phyloP scores from a whole-genome alignment of 345 rosid genomes.

The Turnera subulata region DNA sequence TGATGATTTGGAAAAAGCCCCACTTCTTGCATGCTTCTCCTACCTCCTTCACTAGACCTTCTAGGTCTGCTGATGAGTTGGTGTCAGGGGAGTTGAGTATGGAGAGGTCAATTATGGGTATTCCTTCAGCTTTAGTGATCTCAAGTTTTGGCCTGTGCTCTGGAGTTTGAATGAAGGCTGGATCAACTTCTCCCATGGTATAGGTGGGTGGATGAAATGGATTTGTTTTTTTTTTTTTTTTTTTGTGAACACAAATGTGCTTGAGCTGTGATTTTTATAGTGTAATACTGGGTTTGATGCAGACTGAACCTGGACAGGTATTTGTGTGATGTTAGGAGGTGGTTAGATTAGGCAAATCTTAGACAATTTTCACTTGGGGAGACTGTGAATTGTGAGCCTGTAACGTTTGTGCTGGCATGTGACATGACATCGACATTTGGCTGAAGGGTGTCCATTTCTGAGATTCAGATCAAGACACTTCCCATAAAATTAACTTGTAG shows the following conservation, averaged over 20 bases:
- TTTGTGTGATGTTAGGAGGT: too few relatives aligned
- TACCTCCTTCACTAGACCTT: slow-evolving; percentile 23
- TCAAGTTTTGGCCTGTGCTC: slow-evolving; percentile 32
- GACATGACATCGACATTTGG: too few relatives aligned
- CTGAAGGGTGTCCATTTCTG: not conserved
- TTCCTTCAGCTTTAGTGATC: slow-evolving; percentile 21
- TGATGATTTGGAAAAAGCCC: slow-evolving; percentile 84
- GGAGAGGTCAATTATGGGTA: slow-evolving; percentile 36
- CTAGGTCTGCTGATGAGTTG: not conserved
- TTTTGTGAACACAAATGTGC: not conserved
- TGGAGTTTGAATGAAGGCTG: slow-evolving; percentile 28
- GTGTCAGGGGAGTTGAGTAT: not conserved
- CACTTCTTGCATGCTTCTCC: slow-evolving; percentile 69
- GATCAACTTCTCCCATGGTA: slow-evolving; percentile 22
- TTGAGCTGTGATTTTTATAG: not conserved
- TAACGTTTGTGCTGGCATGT: too few relatives aligned
- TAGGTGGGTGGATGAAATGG: too few relatives aligned
- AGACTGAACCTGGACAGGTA: too few relatives aligned
- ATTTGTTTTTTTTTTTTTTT: not conserved
- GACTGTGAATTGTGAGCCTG: too few relatives aligned
- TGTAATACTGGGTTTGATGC: too few relatives aligned
- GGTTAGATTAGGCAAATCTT: too few relatives aligned
- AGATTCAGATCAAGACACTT: too few relatives aligned
- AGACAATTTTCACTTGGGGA: too few relatives aligned
- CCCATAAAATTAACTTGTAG: too few relatives aligned